Evolutionary conservation across 2,329 filamentous ascomycete genomes (phyloP), one percentile per base, ranked within the genome.

Genomic region (Exophiala lecanii-corni): DNA sequence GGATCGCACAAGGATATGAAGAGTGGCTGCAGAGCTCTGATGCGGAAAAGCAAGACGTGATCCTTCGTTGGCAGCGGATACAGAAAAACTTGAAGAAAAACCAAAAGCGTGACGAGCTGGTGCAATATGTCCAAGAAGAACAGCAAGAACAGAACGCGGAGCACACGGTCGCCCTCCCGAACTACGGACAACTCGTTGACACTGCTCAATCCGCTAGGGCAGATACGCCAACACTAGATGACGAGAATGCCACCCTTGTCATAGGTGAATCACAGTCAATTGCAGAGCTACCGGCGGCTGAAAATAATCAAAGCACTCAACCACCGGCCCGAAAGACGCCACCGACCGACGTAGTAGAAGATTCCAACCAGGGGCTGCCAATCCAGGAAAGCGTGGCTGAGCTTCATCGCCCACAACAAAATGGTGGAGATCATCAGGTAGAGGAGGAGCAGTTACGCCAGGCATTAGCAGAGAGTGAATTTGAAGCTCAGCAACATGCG

Each of bases 301-400:
- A 84, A 46, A 73, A 87, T 31, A 84, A 89, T 58, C 70, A 74
- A 34, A 84, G 84, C 1, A 89, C 89, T 45, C 74, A 72, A 42
- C 70, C 71, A 7, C 84, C 82, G 1, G 82, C 89, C 1, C 67
- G 70, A 7, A 75, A 84, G 58, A 86, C 83, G 0, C 88, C 84
- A 0, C 72, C 68, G 1, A 85, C 85, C 9, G 73, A 89, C 47
- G 57, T 70, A 0, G 73, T 78, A 18, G 83, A 91, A 60, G 86
- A 91, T 56, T 73, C 72, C 18, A 70, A 75, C 45, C 72, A 91
- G 36, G 86, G 89, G 58, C 73, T 77, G 13, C 84, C 84, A 1
- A 84, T 91, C 41, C 74, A 84, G 9, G 79, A 82, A 4, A 86
- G 82, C 47, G 71, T 91, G 13, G 68, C 66, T 12, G 79, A 84